A percentile compares a stretch with the other conserved stretches of the same genome.
Evolutionary conservation across 2,329 filamentous ascomycete species (phyloP).

Genomic region (Scytalidium lignicola): DNA sequence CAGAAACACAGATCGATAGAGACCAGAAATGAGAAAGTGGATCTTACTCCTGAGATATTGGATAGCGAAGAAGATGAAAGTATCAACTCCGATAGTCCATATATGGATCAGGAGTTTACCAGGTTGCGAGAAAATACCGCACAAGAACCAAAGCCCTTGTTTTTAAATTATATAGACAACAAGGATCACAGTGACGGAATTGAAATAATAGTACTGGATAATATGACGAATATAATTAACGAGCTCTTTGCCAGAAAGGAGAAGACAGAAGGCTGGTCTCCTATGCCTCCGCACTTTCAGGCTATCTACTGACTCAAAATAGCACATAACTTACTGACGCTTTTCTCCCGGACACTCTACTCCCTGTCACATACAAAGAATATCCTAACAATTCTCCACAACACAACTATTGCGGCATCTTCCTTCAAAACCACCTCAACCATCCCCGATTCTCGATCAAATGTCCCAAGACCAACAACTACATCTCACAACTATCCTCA

Average conservation of each 20-base stretch:
- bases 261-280: conserved; percentile 29
- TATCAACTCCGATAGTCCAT: not conserved
- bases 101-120: not conserved
- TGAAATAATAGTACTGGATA: conserved; percentile 49
- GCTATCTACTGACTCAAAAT: conserved; percentile 4
- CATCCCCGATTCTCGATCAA: conserved; percentile 37
- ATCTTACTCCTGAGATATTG: conserved; percentile 7
- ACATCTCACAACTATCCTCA: conserved; percentile 32
- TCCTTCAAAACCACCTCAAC: conserved; percentile 38
- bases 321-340: conserved; percentile 44
- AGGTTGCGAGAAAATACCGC: not conserved
- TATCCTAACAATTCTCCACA: conserved; percentile 50
- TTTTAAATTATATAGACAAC: not conserved
- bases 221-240: conserved; percentile 47
- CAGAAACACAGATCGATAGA: not conserved
- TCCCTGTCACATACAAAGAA: conserved; percentile 37
- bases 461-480: conserved; percentile 33
- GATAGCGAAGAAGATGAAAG: conserved; percentile 12
- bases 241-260: conserved; percentile 45
- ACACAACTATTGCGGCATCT: too few relatives aligned
- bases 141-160: conserved; percentile 4
- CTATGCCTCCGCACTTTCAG: too few relatives aligned
- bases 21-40: not conserved
- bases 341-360: conserved; percentile 43
- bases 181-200: conserved; percentile 6